A percentile compares a stretch with the other conserved stretches of the same genome.
Evolutionary conservation across 2,329 filamentous ascomycete genomes (phyloP).

Genomic region (Phyllosticta citrichinensis): DNA sequence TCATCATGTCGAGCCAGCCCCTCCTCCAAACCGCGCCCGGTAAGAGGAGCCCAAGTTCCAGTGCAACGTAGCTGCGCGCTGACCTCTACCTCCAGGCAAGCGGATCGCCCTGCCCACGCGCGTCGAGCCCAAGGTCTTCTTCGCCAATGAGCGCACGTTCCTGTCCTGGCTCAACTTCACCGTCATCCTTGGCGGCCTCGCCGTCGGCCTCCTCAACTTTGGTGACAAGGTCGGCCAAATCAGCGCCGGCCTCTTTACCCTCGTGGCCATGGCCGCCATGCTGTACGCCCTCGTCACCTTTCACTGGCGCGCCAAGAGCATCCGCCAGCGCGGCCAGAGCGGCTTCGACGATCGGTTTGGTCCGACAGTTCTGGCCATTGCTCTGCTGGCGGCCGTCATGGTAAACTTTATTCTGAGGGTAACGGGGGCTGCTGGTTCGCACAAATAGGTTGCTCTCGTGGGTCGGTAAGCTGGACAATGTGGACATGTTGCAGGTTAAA

Average conservation of each 20-base stretch:
- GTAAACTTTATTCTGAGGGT: slow-evolving; percentile 75
- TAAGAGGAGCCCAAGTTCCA: slow-evolving; percentile 35
- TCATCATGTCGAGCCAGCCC: slow-evolving; percentile 78
- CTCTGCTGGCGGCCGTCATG: slow-evolving; percentile 78
- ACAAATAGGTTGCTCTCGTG: not conserved
- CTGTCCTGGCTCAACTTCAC: slow-evolving; percentile 99
- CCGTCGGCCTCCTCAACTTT: slow-evolving; percentile 96
- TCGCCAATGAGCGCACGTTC: slow-evolving; percentile 98
- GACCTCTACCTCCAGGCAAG: slow-evolving; percentile 56
- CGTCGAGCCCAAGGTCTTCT: slow-evolving; percentile 99
- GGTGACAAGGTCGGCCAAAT: slow-evolving; percentile 91
- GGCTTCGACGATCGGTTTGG: slow-evolving; percentile 96
- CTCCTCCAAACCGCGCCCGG: slow-evolving; percentile 89
- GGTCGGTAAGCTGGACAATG: not conserved
- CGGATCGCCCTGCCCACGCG: slow-evolving; percentile 95
- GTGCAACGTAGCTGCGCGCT: slow-evolving; percentile 11
- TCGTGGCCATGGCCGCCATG: slow-evolving; percentile 92
- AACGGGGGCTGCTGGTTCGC: not conserved
- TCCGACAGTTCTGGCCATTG: slow-evolving; percentile 79
- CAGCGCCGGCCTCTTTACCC: slow-evolving; percentile 84
- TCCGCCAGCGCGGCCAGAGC: slow-evolving; percentile 79
- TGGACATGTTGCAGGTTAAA: not conserved
- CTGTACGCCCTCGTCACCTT: slow-evolving; percentile 90
- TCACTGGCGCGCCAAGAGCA: slow-evolving; percentile 93
- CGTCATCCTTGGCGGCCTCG: slow-evolving; percentile 91